Evolutionary conservation across 169 alveolate genomes (phyloP), one percentile per base, ranked within the genome.

Genomic region (Eimeria acervulina): DNA sequence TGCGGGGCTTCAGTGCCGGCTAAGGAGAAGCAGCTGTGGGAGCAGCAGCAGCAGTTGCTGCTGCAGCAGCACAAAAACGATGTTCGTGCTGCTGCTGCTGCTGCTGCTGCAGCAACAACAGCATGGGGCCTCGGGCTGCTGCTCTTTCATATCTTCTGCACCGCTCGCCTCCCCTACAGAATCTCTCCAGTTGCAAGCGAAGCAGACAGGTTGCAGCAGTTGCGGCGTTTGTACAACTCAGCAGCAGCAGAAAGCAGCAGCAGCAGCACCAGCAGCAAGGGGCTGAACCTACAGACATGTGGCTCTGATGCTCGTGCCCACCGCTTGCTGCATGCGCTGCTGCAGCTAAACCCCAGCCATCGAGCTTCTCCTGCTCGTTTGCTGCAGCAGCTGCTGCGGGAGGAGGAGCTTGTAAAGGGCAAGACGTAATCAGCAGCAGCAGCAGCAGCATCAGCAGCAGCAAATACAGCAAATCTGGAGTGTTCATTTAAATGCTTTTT

Each of bases 51-150:
- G 89, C 66, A 3, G 63, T 55, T 40, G 89, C 63, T 40, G 89
- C 89, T 38, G 63, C 89, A 19, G 33, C 28, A 78, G 66, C 7
- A 42, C 38, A 74, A 31, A 7, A 47, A 47, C 19, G 55, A 47
- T 47, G 12, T 12, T 47, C 55, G 55, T 47, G 55, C 55, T 47
- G 55, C 55, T 47, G 55, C 55, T 47, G 55, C 33, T 38, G 31
- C 63, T 38, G 66, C 89, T 17, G 89, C 89, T 38, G 89, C 59
- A 42, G 89, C 89, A 42, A 42, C 61, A 13, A 23, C 89, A 38
- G 89, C 89, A 19, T 78, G 89, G 89, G 89, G 89, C 31, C 89
- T 78, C 13, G 89, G 89, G 33, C 61, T 78, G 59, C 89, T 78
- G 66, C 63, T 78, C 63, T 78, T 78, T 31, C 89, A 78, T 36